These are phyloP conservation scores for Oemleria cerasiformis DNA, from an alignment of 306 rosid species.

Conservation along the genomic window DNA sequence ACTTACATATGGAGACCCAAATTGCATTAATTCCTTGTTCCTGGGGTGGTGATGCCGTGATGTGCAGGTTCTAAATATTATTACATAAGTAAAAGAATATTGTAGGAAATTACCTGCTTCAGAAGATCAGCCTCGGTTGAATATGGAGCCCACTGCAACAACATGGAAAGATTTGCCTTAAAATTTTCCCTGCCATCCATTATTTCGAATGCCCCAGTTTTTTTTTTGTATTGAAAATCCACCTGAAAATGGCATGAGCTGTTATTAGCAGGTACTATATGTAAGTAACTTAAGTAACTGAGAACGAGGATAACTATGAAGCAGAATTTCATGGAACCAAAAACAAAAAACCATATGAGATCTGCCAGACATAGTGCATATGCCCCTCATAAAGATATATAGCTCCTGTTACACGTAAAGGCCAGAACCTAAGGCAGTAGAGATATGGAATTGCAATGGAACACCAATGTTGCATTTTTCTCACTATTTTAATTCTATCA, in stretches of 20 bases:
- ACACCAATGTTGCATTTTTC: background rate
- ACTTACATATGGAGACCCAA: background rate
- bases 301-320: background rate
- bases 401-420: background rate
- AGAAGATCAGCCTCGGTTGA: conserved; percentile 81
- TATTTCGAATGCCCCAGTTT: conserved; percentile 43
- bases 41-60: background rate
- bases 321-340: conserved; percentile 14
- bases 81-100: background rate
- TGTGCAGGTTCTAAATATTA: background rate
- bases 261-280: background rate
- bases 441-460: background rate
- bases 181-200: conserved; percentile 66
- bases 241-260: conserved; percentile 55
- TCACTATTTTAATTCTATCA: background rate
- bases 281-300: background rate
- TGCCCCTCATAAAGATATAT: background rate
- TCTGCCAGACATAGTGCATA: background rate
- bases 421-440: background rate
- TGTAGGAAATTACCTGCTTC: conserved; percentile 56
- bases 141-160: conserved; percentile 87
- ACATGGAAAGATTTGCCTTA: conserved; percentile 55
- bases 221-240: conserved; percentile 55
- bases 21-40: background rate
- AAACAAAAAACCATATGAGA: conserved; percentile 3